phyloP scores from a whole-genome alignment of 169 alveolate species.

The Cryptosporidium sp. region DNA sequence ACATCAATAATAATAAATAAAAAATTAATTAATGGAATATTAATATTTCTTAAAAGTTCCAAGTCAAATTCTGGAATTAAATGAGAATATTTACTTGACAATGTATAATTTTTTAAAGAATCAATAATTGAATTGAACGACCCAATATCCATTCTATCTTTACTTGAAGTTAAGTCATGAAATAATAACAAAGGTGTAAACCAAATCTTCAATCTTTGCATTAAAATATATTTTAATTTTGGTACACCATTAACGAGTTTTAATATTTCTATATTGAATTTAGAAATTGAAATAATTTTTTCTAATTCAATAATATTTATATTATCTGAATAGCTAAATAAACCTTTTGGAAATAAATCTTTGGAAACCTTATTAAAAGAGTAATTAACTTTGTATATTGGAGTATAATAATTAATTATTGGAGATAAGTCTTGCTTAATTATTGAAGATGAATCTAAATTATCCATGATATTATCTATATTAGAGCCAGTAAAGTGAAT shows the following conservation, averaged over 20 bases:
- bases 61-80: constrained; percentile 26
- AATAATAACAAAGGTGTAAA: constrained; percentile 7
- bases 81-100: constrained; percentile 21
- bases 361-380: background rate
- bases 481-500: background rate
- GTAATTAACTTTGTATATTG: constrained; percentile 11
- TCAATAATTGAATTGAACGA: background rate
- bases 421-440: constrained; percentile 68
- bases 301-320: constrained; percentile 6
- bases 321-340: constrained; percentile 9
- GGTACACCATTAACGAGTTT: constrained; percentile 17
- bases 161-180: constrained; percentile 2
- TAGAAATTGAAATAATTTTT: background rate
- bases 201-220: constrained; percentile 10
- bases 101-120: background rate
- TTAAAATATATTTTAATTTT: constrained; percentile 10
- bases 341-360: constrained; percentile 20
- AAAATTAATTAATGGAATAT: background rate
- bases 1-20: background rate
- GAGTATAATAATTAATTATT: constrained; percentile 10
- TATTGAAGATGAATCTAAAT: background rate
- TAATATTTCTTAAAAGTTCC: constrained; percentile 13
- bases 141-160: background rate
- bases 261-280: background rate
- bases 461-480: constrained; percentile 7